phyloP scores from a whole-genome alignment of 805 yeast genomes.

The Ogataea populi-albae region DNA sequence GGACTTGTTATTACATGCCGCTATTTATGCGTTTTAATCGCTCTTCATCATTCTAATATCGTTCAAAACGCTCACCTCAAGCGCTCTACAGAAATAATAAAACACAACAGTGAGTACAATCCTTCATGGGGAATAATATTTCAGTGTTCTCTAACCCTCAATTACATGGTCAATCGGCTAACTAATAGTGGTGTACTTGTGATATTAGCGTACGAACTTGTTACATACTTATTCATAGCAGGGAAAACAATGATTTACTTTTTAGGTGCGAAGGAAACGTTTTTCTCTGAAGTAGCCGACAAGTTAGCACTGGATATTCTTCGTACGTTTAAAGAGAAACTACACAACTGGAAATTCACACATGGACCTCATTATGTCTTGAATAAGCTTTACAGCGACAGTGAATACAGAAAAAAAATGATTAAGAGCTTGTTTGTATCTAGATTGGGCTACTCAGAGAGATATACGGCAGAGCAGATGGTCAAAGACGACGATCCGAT shows the following conservation, averaged over 20 bases:
- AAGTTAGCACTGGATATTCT: constrained; percentile 3
- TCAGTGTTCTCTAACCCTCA: constrained; percentile 11
- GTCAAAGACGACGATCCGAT: no score
- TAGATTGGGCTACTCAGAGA: no score
- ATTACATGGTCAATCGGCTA: constrained; percentile 7
- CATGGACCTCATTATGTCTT: constrained; percentile 8
- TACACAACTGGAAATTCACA: constrained; percentile 7
- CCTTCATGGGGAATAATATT: constrained; percentile 23
- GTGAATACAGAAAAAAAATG: constrained; percentile 3
- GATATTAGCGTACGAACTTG: constrained; percentile 4
- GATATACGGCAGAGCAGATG: no score
- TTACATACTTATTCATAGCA: constrained; percentile 9
- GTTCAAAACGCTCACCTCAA: neutral
- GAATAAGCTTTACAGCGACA: constrained; percentile 4
- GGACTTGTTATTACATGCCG: constrained; percentile 4
- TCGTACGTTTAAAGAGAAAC: constrained; percentile 2
- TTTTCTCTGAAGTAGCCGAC: constrained; percentile 3
- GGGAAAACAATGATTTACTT: constrained; percentile 15
- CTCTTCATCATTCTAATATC: constrained; percentile 10
- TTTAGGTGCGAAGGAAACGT: constrained; percentile 5
- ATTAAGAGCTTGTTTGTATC: constrained; percentile 1
- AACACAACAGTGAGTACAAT: constrained; percentile 1
- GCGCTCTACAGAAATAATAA: neutral
- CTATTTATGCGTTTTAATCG: constrained; percentile 7
- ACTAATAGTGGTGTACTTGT: constrained; percentile 5